Base-by-base conservation (phyloP, 108 stramenopile species). In the Conticribra guillardii region DNA sequence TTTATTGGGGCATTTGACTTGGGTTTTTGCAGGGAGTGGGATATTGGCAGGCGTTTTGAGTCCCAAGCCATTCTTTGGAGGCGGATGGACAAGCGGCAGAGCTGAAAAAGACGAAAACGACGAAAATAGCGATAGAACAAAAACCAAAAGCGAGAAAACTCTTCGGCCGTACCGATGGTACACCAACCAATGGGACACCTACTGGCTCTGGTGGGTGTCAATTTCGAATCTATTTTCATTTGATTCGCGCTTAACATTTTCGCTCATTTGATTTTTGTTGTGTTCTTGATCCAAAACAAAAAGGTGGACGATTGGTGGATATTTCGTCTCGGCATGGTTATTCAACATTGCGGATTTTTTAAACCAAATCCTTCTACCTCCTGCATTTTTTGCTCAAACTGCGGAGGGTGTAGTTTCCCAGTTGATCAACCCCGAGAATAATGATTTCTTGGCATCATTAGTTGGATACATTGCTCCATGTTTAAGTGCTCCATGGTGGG, bases 171-270 rank as follows among this genome's bases (percentile, higher is more conserved):
- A 54, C 72, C 71, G 81, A 71, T 83, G 82, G 85, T 84, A 74
- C 37, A 84, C 81, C 18, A 82, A 81, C 54, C 54, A 60, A 70
- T 77, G 74, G 85, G 56, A 82, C 41, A 84, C 83, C 16, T 81
- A 89, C 66, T 97, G 95, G 95, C 62, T 95, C 49, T 97, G 94
- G 94, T 97, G n/a, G n/a, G n/a, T n/a, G n/a, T n/a, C n/a, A n/a
- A n/a, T n/a, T n/a, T n/a, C n/a, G n/a, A n/a, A n/a, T n/a, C n/a
- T n/a, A n/a, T n/a, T n/a, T n/a, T n/a, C n/a, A n/a, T n/a, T n/a
- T n/a, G n/a, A n/a, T n/a, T n/a, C n/a, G n/a, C n/a, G n/a, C n/a
- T n/a, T n/a, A n/a, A n/a, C n/a, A n/a, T n/a, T n/a, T n/a, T n/a
- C n/a, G n/a, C n/a, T n/a, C n/a, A n/a, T n/a, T n/a, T n/a, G n/a